Percentiles rank a stretch among this genome's conserved stretches.
phyloP scores from a whole-genome alignment of 176 grass and related monocot genomes.

The Oryza glaberrima region DNA sequence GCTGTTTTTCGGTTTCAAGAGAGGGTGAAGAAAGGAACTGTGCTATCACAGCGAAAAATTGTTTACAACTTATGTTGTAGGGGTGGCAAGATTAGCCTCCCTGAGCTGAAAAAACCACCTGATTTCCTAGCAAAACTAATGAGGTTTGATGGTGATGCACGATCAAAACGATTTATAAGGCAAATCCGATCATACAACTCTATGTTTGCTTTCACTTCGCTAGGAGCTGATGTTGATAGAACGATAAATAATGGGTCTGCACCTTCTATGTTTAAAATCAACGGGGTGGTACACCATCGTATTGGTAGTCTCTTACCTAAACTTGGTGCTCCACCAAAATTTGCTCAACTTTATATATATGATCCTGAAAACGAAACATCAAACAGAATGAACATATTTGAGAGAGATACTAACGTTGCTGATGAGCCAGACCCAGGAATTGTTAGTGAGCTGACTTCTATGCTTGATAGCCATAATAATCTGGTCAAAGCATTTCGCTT shows the following conservation, averaged over 20 bases:
- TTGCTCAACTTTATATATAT: constrained; percentile 20
- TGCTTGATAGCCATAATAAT: neutral
- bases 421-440: neutral
- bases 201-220: constrained; percentile 10
- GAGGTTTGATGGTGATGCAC: neutral
- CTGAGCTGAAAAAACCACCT: too few relatives aligned
- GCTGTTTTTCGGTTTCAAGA: too few relatives aligned
- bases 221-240: constrained; percentile 1
- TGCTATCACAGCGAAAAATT: too few relatives aligned
- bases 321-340: neutral
- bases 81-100: too few relatives aligned
- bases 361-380: neutral
- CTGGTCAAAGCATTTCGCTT: neutral
- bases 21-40: too few relatives aligned
- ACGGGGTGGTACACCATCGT: neutral
- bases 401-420: too few relatives aligned
- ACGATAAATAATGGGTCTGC: neutral
- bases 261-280: constrained; percentile 22
- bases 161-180: neutral
- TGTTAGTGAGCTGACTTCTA: neutral
- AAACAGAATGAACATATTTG: neutral
- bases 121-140: too few relatives aligned
- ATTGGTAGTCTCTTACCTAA: constrained; percentile 4
- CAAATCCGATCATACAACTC: constrained; percentile 18
- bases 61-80: too few relatives aligned